A percentile compares a stretch with the other conserved stretches of the same genome.
Conservation (phyloP, 345 rosid species). For the Clarkia xantiana region DNA sequence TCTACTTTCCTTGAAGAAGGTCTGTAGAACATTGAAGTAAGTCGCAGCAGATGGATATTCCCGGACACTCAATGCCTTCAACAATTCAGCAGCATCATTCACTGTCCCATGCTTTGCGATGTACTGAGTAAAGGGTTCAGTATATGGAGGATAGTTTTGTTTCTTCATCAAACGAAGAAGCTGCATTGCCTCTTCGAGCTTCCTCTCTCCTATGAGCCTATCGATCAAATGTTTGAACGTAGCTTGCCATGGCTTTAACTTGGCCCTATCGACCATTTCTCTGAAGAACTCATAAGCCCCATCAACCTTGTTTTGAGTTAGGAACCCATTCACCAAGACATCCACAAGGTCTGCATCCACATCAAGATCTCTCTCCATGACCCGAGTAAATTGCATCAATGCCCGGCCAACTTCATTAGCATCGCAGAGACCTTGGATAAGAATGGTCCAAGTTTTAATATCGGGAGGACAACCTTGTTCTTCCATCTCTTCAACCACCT, state of each 20-base stretch:
- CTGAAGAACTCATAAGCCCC: conserved; percentile 47
- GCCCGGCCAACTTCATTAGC: conserved; percentile 52
- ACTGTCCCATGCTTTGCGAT: conserved; percentile 64
- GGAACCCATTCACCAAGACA: conserved; percentile 51
- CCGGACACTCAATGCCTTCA: conserved; percentile 47
- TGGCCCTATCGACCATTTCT: conserved; percentile 39
- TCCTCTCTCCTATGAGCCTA: conserved; percentile 47
- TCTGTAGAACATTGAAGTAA: conserved; percentile 32
- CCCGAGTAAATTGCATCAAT: conserved; percentile 35
- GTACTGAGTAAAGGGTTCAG: conserved; percentile 48
- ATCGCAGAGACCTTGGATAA: conserved; percentile 70
- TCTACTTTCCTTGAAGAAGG: conserved; percentile 65
- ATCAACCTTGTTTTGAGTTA: conserved; percentile 37
- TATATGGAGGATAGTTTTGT: conserved; percentile 39
- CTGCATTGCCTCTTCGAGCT: conserved; percentile 59
- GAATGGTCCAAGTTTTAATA: conserved; percentile 77
- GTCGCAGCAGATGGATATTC: conserved; percentile 45
- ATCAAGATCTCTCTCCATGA: conserved; percentile 39
- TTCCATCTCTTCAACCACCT: conserved; percentile 56
- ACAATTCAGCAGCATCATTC: conserved; percentile 49
- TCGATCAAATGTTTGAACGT: conserved; percentile 56
- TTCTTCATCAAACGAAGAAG: conserved; percentile 61
- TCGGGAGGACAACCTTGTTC: conserved; percentile 48
- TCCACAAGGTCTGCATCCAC: conserved; percentile 56
- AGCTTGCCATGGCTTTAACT: conserved; percentile 68